A percentile compares a stretch with the other conserved stretches of the same genome.
phyloP scores from a whole-genome alignment of 1,284 basidiomycete genomes.

The Sutorius eximius region DNA sequence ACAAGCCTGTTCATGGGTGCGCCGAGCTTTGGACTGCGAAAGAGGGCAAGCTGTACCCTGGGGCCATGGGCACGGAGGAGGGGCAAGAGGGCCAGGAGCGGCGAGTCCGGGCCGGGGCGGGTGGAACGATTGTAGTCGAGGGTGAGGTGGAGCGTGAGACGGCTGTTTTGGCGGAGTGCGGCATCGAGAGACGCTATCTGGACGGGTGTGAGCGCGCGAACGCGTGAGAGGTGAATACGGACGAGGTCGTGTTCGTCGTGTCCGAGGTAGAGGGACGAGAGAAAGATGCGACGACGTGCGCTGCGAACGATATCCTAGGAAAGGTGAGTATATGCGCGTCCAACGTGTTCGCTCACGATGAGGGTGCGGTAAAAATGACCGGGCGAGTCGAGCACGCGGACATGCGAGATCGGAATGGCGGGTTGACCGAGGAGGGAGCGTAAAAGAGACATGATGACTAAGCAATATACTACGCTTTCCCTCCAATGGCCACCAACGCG shows the following conservation, averaged over 20 bases:
- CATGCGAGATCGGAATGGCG: slow-evolving; percentile 36
- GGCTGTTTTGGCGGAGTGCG: slow-evolving; percentile 59
- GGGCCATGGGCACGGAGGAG: slow-evolving; percentile 72
- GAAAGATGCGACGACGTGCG: slow-evolving; percentile 76
- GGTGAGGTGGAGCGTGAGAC: slow-evolving; percentile 72
- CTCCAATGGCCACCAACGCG: not conserved
- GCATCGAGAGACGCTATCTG: slow-evolving; percentile 69
- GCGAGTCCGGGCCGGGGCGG: slow-evolving; percentile 74
- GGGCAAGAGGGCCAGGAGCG: slow-evolving; percentile 73
- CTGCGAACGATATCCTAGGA: slow-evolving; percentile 68
- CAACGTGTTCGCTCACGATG: slow-evolving; percentile 33
- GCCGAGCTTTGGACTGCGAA: slow-evolving; percentile 82
- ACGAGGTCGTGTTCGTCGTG: slow-evolving; percentile 69
- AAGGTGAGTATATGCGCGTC: not conserved
- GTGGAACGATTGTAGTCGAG: slow-evolving; percentile 93
- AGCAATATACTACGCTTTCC: not conserved
- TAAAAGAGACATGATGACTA: slow-evolving; percentile 28
- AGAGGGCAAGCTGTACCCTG: slow-evolving; percentile 78
- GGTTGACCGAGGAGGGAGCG: slow-evolving; percentile 40
- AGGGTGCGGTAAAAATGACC: slow-evolving; percentile 39
- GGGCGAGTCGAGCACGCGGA: slow-evolving; percentile 42
- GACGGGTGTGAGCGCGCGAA: not conserved
- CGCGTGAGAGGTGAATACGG: slow-evolving; percentile 26
- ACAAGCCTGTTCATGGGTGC: slow-evolving; percentile 75
- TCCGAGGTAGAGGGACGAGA: slow-evolving; percentile 86